These are phyloP conservation scores for Monascus ruber DNA, from an alignment of 2,329 filamentous ascomycete species.

Conservation along the genomic window DNA sequence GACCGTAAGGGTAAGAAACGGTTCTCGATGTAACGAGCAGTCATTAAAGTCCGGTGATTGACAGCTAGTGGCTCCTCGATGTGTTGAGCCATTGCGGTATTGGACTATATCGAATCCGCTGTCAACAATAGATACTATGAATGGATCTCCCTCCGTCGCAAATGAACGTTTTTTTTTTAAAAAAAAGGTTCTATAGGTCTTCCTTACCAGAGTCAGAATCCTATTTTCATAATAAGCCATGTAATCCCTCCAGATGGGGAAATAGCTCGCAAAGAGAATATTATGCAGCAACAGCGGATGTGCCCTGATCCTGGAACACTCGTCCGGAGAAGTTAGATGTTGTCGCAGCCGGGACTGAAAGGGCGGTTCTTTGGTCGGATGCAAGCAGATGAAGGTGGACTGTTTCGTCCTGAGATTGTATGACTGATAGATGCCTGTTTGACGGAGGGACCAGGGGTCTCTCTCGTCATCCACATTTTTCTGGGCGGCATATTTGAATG, in stretches of 20 bases:
- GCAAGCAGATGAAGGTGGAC: slow-evolving; percentile 16
- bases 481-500: slow-evolving; percentile 17
- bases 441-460: slow-evolving; percentile 18
- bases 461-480: slow-evolving; percentile 8
- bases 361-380: slow-evolving; percentile 8
- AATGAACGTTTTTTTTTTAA: too few species aligned
- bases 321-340: slow-evolving; percentile 2
- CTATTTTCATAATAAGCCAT: slow-evolving; percentile 12
- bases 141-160: too few species aligned
- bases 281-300: slow-evolving; percentile 15
- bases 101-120: slow-evolving; percentile 1
- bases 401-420: slow-evolving; percentile 10
- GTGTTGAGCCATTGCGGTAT: not conserved
- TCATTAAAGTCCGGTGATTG: slow-evolving; percentile 9
- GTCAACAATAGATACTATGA: too few species aligned
- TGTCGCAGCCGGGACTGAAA: slow-evolving; percentile 9
- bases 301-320: slow-evolving; percentile 2
- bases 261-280: slow-evolving; percentile 17
- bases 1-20: slow-evolving; percentile 10
- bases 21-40: slow-evolving; percentile 9
- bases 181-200: too few species aligned
- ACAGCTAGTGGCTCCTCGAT: slow-evolving; percentile 10
- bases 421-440: slow-evolving; percentile 22
- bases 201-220: too few species aligned
- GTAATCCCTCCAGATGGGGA: slow-evolving; percentile 19